Conservation (phyloP, 179 eudicot species). For the Carnegiea gigantea region DNA sequence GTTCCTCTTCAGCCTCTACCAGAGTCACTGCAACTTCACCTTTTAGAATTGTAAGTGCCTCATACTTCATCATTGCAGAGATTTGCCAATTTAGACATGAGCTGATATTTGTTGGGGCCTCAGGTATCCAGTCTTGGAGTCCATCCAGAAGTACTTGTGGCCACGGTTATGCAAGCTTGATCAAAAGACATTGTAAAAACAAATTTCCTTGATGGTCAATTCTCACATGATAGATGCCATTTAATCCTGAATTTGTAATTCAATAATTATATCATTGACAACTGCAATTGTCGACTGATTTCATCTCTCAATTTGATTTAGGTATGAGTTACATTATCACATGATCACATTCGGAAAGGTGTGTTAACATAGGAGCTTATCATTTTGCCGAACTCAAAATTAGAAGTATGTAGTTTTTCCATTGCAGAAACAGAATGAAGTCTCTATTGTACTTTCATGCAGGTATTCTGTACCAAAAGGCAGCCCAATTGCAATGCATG, state of each 20-base stretch:
- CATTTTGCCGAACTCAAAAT: not conserved
- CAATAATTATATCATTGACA: not conserved
- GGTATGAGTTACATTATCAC: conserved; percentile 96
- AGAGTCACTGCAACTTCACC: conserved; percentile 88
- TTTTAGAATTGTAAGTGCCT: conserved; percentile 71
- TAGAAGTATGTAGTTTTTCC: not conserved
- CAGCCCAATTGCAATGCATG: conserved; percentile 96
- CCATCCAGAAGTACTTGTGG: conserved; percentile 88
- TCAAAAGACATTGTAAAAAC: conserved; percentile 72
- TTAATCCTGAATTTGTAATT: not conserved
- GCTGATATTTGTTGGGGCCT: conserved; percentile 13
- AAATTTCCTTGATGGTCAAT: not conserved
- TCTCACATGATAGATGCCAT: not conserved
- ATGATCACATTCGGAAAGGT: conserved; percentile 99
- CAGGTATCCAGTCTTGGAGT: conserved; percentile 66
- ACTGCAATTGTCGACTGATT: conserved; percentile 19
- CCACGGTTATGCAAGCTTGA: conserved; percentile 96
- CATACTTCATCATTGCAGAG: not conserved
- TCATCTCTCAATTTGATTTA: conserved; percentile 33
- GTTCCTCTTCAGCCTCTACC: conserved; percentile 96
- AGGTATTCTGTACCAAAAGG: conserved; percentile 96
- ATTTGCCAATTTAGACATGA: not conserved
- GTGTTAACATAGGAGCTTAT: conserved; percentile 7
- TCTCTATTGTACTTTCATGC: conserved; percentile 23
- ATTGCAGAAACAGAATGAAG: not conserved